Conservation (phyloP, 352 stramenopile genomes). For the Elongisporangium senticosum region DNA sequence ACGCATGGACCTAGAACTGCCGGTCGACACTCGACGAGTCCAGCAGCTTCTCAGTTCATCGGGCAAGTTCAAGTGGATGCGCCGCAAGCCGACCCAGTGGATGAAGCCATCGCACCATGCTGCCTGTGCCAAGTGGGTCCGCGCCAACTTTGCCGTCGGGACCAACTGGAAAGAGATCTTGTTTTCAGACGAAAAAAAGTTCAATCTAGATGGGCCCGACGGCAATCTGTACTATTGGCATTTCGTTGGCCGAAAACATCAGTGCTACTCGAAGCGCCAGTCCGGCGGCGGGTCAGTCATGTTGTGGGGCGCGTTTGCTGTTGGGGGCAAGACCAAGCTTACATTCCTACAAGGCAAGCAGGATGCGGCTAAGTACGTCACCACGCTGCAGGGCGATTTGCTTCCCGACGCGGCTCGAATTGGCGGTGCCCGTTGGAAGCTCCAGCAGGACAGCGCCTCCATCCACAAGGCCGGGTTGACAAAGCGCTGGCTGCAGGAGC, state of each 20-base stretch:
- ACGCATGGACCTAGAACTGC: too few species aligned
- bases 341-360: slow-evolving; percentile 2
- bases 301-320: slow-evolving; percentile 8
- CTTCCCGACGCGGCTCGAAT: not conserved
- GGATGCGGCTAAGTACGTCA: slow-evolving; percentile 1
- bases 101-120: slow-evolving; percentile 1
- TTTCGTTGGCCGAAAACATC: slow-evolving; percentile 6
- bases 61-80: not conserved
- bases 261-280: slow-evolving; percentile 6
- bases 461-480: not conserved
- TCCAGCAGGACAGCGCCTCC: slow-evolving; percentile 7
- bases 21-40: too few species aligned
- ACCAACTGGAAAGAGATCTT: slow-evolving; percentile 13
- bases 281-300: too few species aligned
- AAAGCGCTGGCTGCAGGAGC: too few species aligned
- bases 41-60: not conserved
- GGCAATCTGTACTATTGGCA: slow-evolving; percentile 24
- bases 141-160: not conserved
- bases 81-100: not conserved
- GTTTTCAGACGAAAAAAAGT: slow-evolving; percentile 27
- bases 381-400: slow-evolving; percentile 1
- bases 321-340: slow-evolving; percentile 1
- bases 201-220: slow-evolving; percentile 24
- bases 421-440: not conserved
- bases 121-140: slow-evolving; percentile 2